Evolutionary conservation across 1,139 yeast species (phyloP), one percentile per base, ranked within the genome.

Genomic region (Kluyveromyces marxianus): DNA sequence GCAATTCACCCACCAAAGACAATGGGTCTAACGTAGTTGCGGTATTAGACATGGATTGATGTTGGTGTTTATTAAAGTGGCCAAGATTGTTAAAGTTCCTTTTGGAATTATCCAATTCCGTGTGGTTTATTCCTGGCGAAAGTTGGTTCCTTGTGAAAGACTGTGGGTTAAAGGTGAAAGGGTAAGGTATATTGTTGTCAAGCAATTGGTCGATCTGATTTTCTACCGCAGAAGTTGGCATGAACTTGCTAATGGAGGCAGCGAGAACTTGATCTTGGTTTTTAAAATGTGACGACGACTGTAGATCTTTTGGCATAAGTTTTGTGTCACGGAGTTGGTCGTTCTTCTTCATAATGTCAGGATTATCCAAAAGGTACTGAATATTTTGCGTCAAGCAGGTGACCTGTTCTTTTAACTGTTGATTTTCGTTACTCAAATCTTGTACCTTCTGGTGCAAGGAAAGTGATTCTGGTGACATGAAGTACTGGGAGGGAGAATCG

Each of bases 341-440:
- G 26, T 6, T 35, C 24, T 14, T 21, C 24, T 7, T 35, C 38
- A 24, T 7, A 25, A 35, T 25, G 38, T 35, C 27, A 7, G 38
- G 38, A 8, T 35, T 35, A 7, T 37, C 39, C n/a, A 25, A 10
- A 4, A 37, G 24, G n/a, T 26, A 25, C 31, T 37, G 39, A 3
- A 39, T 5, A 3, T 10, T 32, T 14, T 39, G 35, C 8, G 24
- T 33, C 37, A 39, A 33, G 25, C 33, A 25, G 10, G 7, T 25
- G 31, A 25, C 30, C 5, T 39, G 29, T 26, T 39, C 37, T 25
- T 14, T 31, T 25, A 39, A 27, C 31, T 31, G 30, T 10, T 24
- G 35, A 27, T 39, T 39, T 31, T 39, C 42, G 7, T 6, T 25
- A 7, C n/a, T 26, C 27, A 39, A 31, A 5, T 39, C 37, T 32